A percentile compares a stretch with the other conserved stretches of the same genome.
Evolutionary conservation across 371 early-diverging fungal species (phyloP).

Genomic region (Mortierella sp.): DNA sequence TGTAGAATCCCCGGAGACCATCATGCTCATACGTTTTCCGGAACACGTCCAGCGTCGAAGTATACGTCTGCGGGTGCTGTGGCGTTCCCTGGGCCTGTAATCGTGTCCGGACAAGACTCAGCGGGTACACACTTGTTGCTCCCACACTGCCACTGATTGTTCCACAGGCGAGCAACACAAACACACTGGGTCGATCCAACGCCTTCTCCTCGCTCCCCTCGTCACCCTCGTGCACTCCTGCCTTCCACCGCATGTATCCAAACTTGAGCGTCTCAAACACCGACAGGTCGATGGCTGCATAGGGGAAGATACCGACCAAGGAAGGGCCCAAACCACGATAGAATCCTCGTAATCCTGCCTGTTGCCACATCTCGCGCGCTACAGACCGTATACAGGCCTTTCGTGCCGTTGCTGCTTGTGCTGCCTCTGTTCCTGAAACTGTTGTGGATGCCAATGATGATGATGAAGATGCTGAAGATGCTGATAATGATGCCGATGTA

Average conservation of each 20-base stretch:
- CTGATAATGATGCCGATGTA: constrained; percentile 1
- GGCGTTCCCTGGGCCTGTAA: constrained; percentile 90
- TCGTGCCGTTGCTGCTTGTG: background rate
- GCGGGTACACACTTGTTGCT: constrained; percentile 84
- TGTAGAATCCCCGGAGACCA: constrained; percentile 72
- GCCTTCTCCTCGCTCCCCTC: constrained; percentile 54
- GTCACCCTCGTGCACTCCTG: constrained; percentile 56
- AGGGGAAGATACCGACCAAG: constrained; percentile 85
- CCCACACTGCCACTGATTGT: constrained; percentile 81
- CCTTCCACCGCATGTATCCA: constrained; percentile 70
- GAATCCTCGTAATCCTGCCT: constrained; percentile 75
- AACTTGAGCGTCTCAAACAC: constrained; percentile 85
- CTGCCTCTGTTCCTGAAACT: background rate
- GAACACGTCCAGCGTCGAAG: constrained; percentile 78
- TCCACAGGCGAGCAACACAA: constrained; percentile 78
- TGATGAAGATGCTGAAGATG: constrained; percentile 10
- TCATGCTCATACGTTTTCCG: constrained; percentile 71
- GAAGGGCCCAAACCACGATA: constrained; percentile 81
- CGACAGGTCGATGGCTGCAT: constrained; percentile 84
- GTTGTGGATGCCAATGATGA: background rate
- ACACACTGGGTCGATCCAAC: constrained; percentile 63
- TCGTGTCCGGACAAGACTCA: constrained; percentile 82
- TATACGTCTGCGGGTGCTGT: constrained; percentile 80
- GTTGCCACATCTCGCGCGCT: constrained; percentile 69
- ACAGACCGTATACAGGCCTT: constrained; percentile 55